Percentiles rank a stretch among this genome's conserved stretches.
phyloP scores from a whole-genome alignment of 78 protist genomes.

The Dictyostelium firmibasis region DNA sequence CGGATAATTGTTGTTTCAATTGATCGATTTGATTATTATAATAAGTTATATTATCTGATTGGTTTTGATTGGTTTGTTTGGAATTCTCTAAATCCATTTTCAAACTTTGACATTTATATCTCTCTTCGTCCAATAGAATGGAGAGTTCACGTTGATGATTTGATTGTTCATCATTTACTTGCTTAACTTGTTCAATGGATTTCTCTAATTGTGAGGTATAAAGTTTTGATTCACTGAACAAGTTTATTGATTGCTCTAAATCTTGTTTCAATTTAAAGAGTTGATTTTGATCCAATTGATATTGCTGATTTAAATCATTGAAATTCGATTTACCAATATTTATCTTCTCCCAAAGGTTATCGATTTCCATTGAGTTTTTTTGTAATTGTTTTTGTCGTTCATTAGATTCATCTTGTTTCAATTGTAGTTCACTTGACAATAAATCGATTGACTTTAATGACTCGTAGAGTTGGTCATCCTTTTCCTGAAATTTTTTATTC shows the following conservation, averaged over 20 bases:
- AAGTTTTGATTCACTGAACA: background rate
- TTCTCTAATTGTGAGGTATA: background rate
- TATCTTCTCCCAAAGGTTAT: background rate
- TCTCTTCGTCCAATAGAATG: background rate
- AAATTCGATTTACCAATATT: background rate
- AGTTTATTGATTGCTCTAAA: background rate
- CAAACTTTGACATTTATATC: background rate
- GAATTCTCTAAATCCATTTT: conserved; percentile 1
- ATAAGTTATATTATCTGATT: background rate
- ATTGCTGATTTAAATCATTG: background rate
- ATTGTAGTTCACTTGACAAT: background rate
- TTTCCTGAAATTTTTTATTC: background rate
- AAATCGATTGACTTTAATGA: background rate
- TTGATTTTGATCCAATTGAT: background rate
- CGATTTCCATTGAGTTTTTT: background rate
- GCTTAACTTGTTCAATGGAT: background rate
- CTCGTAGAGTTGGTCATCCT: background rate
- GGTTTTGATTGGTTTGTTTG: background rate
- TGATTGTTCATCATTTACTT: background rate
- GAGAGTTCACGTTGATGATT: background rate
- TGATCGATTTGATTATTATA: background rate
- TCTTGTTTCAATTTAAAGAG: background rate
- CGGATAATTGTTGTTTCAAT: background rate
- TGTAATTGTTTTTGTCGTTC: background rate
- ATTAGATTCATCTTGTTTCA: background rate